Evolutionary conservation across 805 yeast species (phyloP).

Genomic region (Ogataea haglerorum): DNA sequence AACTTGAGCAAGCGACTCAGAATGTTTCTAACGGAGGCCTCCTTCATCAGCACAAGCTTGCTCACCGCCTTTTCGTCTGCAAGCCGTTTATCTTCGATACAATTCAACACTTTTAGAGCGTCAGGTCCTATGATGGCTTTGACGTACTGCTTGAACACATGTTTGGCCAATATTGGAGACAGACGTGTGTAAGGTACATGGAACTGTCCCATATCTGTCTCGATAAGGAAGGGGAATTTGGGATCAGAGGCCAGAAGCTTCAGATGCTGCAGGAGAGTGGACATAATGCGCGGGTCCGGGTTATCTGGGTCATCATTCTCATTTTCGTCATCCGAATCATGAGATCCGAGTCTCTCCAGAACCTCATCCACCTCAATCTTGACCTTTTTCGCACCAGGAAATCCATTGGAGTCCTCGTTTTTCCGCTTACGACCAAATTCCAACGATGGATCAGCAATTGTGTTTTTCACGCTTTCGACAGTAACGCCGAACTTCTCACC

Average conservation of each 20-base stretch:
- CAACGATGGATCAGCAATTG: slow-evolving; percentile 36
- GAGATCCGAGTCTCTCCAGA: slow-evolving; percentile 26
- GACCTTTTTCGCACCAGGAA: slow-evolving; percentile 21
- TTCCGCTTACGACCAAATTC: slow-evolving; percentile 17
- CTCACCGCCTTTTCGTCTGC: slow-evolving; percentile 84
- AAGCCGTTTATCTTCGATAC: slow-evolving; percentile 64
- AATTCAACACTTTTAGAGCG: slow-evolving; percentile 70
- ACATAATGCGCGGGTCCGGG: slow-evolving; percentile 20
- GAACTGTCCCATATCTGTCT: slow-evolving; percentile 52
- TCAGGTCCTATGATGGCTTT: slow-evolving; percentile 62
- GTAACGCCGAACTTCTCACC: slow-evolving; percentile 36
- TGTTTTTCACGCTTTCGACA: slow-evolving; percentile 34
- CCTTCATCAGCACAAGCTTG: slow-evolving; percentile 71
- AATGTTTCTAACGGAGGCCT: slow-evolving; percentile 69
- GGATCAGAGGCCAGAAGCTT: slow-evolving; percentile 55
- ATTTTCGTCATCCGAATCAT: slow-evolving; percentile 29
- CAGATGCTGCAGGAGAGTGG: slow-evolving; percentile 51
- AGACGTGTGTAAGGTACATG: slow-evolving; percentile 61
- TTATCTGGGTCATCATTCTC: slow-evolving; percentile 22
- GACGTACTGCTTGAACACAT: slow-evolving; percentile 53
- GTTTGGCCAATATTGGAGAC: slow-evolving; percentile 42
- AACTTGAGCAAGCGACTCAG: slow-evolving; percentile 61
- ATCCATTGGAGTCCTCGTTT: slow-evolving; percentile 7
- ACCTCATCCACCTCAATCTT: slow-evolving; percentile 30
- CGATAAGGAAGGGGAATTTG: slow-evolving; percentile 56